Percentiles rank a stretch among this genome's conserved stretches.
Conservation (phyloP, 768 basidiomycete genomes). For the Russula brevipes region DNA sequence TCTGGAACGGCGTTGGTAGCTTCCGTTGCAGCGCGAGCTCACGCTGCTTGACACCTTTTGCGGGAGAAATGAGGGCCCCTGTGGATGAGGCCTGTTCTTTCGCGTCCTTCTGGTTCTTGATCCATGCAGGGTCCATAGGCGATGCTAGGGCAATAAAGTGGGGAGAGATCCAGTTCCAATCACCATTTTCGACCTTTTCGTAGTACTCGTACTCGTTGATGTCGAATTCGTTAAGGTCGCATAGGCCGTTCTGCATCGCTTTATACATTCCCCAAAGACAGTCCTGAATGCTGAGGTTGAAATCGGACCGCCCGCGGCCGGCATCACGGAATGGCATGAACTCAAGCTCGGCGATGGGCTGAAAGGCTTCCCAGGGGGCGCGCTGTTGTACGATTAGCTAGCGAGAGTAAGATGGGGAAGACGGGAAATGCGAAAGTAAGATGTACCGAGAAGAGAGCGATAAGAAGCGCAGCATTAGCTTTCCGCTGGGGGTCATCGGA, state of each 20-base stretch:
- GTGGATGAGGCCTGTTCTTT: slow-evolving; percentile 52
- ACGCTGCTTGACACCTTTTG: slow-evolving; percentile 34
- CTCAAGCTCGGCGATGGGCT: slow-evolving; percentile 86
- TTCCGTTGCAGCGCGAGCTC: slow-evolving; percentile 64
- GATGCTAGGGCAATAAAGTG: slow-evolving; percentile 93
- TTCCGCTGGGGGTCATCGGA: slow-evolving; percentile 81
- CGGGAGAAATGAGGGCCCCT: slow-evolving; percentile 27
- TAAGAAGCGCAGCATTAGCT: slow-evolving; percentile 90
- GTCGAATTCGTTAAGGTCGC: slow-evolving; percentile 92
- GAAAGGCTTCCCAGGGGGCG: slow-evolving; percentile 91
- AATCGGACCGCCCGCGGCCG: slow-evolving; percentile 86
- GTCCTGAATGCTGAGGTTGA: slow-evolving; percentile 90
- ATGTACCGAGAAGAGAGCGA: slow-evolving; percentile 88
- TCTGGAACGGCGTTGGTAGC: slow-evolving; percentile 73
- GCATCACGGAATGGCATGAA: slow-evolving; percentile 97
- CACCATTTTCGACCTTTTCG: slow-evolving; percentile 93
- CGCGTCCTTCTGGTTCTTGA: slow-evolving; percentile 70
- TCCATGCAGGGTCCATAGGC: slow-evolving; percentile 75
- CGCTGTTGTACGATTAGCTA: slow-evolving; percentile 91
- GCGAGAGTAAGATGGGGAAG: background rate
- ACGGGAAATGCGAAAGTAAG: background rate
- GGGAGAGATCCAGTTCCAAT: slow-evolving; percentile 94
- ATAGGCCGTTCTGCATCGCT: slow-evolving; percentile 84
- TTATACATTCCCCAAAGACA: slow-evolving; percentile 87
- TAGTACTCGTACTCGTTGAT: slow-evolving; percentile 91